Evolutionary conservation across 352 stramenopile genomes (phyloP).

Genomic region (Aphanomyces euteiches): DNA sequence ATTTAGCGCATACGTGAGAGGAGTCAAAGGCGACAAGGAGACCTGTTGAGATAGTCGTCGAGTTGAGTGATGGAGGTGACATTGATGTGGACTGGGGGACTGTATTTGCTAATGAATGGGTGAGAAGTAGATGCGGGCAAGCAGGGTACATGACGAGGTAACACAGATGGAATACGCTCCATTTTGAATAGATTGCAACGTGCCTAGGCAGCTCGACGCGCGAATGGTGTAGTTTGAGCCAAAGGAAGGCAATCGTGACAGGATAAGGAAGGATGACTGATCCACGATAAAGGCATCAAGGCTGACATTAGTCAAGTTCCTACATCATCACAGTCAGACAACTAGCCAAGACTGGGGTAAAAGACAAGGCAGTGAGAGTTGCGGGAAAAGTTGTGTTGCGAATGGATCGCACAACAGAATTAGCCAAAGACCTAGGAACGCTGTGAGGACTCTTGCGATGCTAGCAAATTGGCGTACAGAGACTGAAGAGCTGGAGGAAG

Average conservation of each 20-base stretch:
- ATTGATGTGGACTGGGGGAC: too few relatives aligned
- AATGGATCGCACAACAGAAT: constrained; percentile 9
- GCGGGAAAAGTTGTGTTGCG: constrained; percentile 17
- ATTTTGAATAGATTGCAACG: background rate
- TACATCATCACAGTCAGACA: background rate
- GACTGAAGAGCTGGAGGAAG: constrained; percentile 10
- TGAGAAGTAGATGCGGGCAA: too few relatives aligned
- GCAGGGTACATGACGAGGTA: background rate
- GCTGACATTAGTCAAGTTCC: constrained; percentile 9
- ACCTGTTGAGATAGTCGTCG: background rate
- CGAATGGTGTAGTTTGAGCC: constrained; percentile 7
- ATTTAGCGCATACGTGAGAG: background rate
- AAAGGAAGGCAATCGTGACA: constrained; percentile 1
- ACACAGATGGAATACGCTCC: constrained; percentile 4
- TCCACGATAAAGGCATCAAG: constrained; percentile 7
- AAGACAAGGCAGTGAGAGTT: constrained; percentile 13
- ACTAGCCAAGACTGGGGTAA: background rate
- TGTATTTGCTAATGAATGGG: too few relatives aligned
- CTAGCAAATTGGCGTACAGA: background rate
- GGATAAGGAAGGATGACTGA: background rate
- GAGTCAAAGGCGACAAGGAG: background rate
- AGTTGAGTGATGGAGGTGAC: background rate
- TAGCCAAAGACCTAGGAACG: constrained; percentile 7
- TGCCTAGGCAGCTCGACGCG: background rate
- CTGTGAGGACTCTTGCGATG: too few relatives aligned